Evolutionary conservation across 2,329 filamentous ascomycete species (phyloP).

Genomic region (Colletotrichum sidae): DNA sequence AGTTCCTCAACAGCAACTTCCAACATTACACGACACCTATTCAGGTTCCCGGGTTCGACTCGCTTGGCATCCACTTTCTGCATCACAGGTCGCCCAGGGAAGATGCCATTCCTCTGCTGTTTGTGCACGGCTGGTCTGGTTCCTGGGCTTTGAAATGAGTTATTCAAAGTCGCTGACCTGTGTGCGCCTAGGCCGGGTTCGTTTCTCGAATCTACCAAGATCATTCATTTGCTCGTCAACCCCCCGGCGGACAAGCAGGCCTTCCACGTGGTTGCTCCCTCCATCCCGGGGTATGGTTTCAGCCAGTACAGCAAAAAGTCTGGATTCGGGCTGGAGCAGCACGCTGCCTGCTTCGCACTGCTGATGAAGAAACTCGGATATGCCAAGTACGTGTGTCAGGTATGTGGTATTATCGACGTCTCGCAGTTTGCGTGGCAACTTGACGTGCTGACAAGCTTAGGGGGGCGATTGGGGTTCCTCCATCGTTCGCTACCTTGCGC

Average conservation of each 20-base stretch:
- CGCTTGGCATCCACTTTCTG: no score
- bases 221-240: slow-evolving; percentile 45
- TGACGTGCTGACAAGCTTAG: no score
- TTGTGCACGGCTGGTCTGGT: slow-evolving; percentile 53
- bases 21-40: no score
- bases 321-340: slow-evolving; percentile 46
- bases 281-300: slow-evolving; percentile 57
- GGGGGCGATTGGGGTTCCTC: no score
- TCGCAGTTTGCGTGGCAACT: no score
- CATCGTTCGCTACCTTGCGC: no score
- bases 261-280: slow-evolving; percentile 61
- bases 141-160: rapidly evolving
- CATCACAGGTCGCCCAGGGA: no score
- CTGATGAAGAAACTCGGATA: slow-evolving; percentile 47
- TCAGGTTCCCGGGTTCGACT: no score
- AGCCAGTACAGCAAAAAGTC: slow-evolving; percentile 44
- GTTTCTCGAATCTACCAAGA: slow-evolving; percentile 51
- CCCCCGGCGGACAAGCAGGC: slow-evolving; percentile 43
- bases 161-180: no score
- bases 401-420: no score
- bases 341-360: slow-evolving; percentile 47
- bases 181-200: slow-evolving; percentile 44
- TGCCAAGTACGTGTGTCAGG: no score
- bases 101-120: slow-evolving; percentile 53
- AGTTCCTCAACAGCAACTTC: no score